These are phyloP conservation scores for Candida arabinofermentans DNA, from an alignment of 805 yeast genomes.

Conservation along the genomic window DNA sequence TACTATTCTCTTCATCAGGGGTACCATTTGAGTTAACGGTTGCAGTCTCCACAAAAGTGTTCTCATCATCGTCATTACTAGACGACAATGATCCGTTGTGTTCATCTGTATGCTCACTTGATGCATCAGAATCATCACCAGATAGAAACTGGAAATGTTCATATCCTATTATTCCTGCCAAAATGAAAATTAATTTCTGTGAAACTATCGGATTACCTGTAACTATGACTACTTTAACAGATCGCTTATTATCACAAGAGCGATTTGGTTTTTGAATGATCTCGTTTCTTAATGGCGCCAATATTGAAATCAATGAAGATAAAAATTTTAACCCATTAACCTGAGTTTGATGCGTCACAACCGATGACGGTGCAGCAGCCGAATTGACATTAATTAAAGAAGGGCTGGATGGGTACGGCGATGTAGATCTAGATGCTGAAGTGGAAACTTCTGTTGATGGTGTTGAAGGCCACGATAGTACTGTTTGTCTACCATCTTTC, in stretches of 20 bases:
- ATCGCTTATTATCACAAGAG: constrained; percentile 11
- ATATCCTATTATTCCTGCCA: constrained; percentile 47
- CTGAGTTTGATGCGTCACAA: constrained; percentile 1
- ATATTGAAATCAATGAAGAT: constrained; percentile 43
- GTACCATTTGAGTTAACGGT: neutral
- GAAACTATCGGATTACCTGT: constrained; percentile 57
- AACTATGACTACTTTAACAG: constrained; percentile 45
- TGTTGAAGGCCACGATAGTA: constrained; percentile 1
- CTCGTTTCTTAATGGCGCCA: constrained; percentile 36
- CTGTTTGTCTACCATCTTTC: constrained; percentile 38
- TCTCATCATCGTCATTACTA: neutral
- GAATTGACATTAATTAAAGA: neutral
- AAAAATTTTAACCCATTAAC: constrained; percentile 34
- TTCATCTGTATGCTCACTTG: neutral
- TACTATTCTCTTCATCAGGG: neutral
- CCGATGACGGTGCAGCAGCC: constrained; percentile 2
- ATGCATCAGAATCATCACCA: constrained; percentile 2
- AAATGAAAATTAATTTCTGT: constrained; percentile 47
- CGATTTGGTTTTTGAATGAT: constrained; percentile 35
- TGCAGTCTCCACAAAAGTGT: neutral
- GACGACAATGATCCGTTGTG: neutral
- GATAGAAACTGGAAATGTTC: constrained; percentile 15
- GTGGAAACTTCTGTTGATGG: neutral
- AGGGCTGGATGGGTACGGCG: constrained; percentile 2
- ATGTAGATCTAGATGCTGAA: constrained; percentile 7